Evolutionary conservation across 768 basidiomycete genomes (phyloP).

Genomic region (Lentinula aciculospora): DNA sequence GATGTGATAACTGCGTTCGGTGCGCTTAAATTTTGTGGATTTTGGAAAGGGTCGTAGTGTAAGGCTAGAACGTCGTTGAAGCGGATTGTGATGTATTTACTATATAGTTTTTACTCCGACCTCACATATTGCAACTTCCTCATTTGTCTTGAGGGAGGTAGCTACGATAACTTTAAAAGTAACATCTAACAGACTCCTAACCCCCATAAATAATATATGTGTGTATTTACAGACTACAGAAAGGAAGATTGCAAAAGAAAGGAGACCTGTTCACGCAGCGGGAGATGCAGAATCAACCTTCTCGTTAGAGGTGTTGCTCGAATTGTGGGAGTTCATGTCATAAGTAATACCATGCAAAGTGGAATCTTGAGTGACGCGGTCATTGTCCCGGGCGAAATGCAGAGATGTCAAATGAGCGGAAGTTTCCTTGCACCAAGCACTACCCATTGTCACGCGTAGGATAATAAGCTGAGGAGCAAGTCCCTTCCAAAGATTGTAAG

Average conservation of each 20-base stretch:
- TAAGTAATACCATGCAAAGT: too few species aligned
- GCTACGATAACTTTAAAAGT: too few species aligned
- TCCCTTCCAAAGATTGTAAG: not conserved
- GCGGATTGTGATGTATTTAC: too few species aligned
- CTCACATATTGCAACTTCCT: too few species aligned
- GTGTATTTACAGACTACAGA: too few species aligned
- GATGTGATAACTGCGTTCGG: not conserved
- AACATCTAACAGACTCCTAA: too few species aligned
- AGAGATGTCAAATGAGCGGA: not conserved
- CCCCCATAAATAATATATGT: too few species aligned
- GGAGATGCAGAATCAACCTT: not conserved
- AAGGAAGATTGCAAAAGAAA: too few species aligned
- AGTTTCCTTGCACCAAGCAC: not conserved
- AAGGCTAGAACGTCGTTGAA: not conserved
- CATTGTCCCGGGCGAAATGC: not conserved
- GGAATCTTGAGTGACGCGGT: not conserved
- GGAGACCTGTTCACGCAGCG: too few species aligned
- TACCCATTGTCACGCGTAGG: not conserved
- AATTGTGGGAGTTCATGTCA: too few species aligned
- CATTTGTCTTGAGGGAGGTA: too few species aligned
- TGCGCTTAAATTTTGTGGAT: not conserved
- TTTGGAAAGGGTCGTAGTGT: not conserved
- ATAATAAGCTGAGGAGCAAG: not conserved
- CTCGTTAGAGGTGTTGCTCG: not conserved
- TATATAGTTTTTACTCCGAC: too few species aligned